A percentile compares a stretch with the other conserved stretches of the same genome.
These are phyloP conservation scores for Apiotrichum mycotoxinovorans DNA, from an alignment of 1,284 basidiomycete species.

Conservation along the genomic window DNA sequence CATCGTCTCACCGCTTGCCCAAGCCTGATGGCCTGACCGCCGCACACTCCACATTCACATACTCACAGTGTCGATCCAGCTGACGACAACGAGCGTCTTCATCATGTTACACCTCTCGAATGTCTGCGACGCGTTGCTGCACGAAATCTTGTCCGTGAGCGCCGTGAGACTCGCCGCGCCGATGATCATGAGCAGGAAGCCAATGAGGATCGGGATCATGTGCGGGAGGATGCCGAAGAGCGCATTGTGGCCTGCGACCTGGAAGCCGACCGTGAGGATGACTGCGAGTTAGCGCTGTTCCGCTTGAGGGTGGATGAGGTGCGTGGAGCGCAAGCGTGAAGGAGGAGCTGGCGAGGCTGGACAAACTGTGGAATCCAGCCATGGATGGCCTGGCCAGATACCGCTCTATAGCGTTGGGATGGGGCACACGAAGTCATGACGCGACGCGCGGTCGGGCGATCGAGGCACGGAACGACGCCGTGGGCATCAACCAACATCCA, in stretches of 20 bases:
- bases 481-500: no score
- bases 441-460: no score
- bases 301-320: background rate
- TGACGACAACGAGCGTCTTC: slow-evolving; percentile 46
- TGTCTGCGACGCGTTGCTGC: slow-evolving; percentile 29
- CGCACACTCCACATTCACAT: background rate
- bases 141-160: slow-evolving; percentile 42
- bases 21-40: background rate
- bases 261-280: slow-evolving; percentile 46
- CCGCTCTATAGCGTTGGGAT: no score
- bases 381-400: no score
- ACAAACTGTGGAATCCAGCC: no score
- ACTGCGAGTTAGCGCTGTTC: slow-evolving; percentile 25
- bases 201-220: slow-evolving; percentile 44
- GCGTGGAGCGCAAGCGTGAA: background rate
- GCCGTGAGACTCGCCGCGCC: slow-evolving; percentile 47
- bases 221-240: slow-evolving; percentile 49
- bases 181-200: slow-evolving; percentile 49
- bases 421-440: no score
- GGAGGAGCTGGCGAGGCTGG: background rate
- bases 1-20: no score
- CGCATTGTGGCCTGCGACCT: slow-evolving; percentile 34
- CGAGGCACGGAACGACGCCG: no score
- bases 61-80: slow-evolving; percentile 46
- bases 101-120: slow-evolving; percentile 47